These are phyloP conservation scores for Fusarium sp. DNA, from an alignment of 2,329 filamentous ascomycete species.

Conservation along the genomic window DNA sequence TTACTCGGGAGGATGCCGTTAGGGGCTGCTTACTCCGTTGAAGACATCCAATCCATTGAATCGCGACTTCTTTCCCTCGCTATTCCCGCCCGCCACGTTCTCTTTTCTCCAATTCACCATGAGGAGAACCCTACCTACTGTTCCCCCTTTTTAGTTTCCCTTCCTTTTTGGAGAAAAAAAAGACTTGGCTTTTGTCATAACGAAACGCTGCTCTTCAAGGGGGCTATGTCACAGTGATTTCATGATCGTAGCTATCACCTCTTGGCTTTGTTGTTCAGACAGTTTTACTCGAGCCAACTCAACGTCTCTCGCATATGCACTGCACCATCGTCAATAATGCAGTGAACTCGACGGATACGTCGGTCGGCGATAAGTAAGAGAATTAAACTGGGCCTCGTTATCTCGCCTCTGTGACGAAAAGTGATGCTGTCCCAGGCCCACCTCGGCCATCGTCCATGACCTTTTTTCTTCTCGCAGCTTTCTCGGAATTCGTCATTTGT, in stretches of 20 bases:
- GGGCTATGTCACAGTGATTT: conserved; percentile 18
- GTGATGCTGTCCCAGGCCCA: conserved; percentile 25
- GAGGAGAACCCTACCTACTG: conserved; percentile 37
- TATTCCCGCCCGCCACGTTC: conserved; percentile 16
- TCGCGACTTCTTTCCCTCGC: not conserved
- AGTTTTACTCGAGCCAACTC: not conserved
- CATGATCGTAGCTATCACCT: conserved; percentile 8
- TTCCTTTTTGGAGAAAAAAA: conserved; percentile 37
- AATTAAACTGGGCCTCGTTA: conserved; percentile 33
- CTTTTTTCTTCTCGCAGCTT: conserved; percentile 6
- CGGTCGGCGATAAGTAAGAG: conserved; percentile 30
- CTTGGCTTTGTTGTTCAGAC: not conserved
- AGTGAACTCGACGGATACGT: conserved; percentile 19
- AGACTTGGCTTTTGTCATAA: conserved; percentile 32
- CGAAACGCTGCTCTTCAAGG: conserved; percentile 2
- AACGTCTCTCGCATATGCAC: conserved; percentile 5
- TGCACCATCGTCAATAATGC: conserved; percentile 3
- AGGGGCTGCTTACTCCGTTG: not conserved
- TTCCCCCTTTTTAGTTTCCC: not conserved
- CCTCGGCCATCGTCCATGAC: conserved; percentile 39
- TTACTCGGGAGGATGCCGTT: not conserved
- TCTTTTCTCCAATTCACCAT: conserved; percentile 40
- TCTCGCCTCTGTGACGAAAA: conserved; percentile 31
- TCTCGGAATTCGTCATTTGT: conserved; percentile 15
- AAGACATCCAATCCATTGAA: no score